A percentile compares a stretch with the other conserved stretches of the same genome.
These are phyloP conservation scores for Psilocybe subaeruginosa DNA, from an alignment of 768 basidiomycete species.

Conservation along the genomic window DNA sequence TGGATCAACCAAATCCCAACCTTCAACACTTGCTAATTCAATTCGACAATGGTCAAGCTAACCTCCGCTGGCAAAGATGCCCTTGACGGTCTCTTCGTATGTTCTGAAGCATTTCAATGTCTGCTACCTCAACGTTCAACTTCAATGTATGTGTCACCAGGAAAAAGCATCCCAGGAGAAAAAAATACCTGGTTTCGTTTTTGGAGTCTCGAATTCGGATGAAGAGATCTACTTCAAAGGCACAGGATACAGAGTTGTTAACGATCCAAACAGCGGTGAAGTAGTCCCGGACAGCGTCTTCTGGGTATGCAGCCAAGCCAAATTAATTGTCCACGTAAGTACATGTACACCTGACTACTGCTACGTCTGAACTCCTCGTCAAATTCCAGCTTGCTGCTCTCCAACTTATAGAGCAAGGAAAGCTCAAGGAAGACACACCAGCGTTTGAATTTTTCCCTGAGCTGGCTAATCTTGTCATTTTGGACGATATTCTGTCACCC, in stretches of 20 bases:
- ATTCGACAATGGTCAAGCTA: conserved; percentile 12
- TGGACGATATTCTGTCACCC: conserved; percentile 16
- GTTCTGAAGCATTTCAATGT: background rate
- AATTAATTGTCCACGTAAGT: conserved; percentile 32
- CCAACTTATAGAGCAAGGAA: conserved; percentile 33
- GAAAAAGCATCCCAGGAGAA: conserved; percentile 1
- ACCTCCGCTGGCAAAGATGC: conserved; percentile 12
- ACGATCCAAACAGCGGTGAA: conserved; percentile 27
- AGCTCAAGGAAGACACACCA: conserved; percentile 24
- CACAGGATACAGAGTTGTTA: conserved; percentile 24
- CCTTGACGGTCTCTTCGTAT: conserved; percentile 15
- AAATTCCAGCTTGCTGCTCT: conserved; percentile 29
- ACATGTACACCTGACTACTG: background rate
- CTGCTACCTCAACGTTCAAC: conserved; percentile 19
- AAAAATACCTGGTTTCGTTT: conserved; percentile 20
- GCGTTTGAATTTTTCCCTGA: conserved; percentile 30
- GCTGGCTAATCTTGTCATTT: conserved; percentile 25
- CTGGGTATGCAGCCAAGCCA: conserved; percentile 39
- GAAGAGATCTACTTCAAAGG: conserved; percentile 29
- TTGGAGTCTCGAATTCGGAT: conserved; percentile 22
- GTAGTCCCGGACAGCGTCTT: conserved; percentile 29
- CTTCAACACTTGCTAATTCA: too few species aligned
- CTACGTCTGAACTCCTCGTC: background rate
- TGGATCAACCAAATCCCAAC: too few species aligned
- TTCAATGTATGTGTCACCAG: conserved; percentile 31